A percentile compares a stretch with the other conserved stretches of the same genome.
These are phyloP conservation scores for Cladorrhinum sp. DNA, from an alignment of 2,329 filamentous ascomycete species.

Conservation along the genomic window DNA sequence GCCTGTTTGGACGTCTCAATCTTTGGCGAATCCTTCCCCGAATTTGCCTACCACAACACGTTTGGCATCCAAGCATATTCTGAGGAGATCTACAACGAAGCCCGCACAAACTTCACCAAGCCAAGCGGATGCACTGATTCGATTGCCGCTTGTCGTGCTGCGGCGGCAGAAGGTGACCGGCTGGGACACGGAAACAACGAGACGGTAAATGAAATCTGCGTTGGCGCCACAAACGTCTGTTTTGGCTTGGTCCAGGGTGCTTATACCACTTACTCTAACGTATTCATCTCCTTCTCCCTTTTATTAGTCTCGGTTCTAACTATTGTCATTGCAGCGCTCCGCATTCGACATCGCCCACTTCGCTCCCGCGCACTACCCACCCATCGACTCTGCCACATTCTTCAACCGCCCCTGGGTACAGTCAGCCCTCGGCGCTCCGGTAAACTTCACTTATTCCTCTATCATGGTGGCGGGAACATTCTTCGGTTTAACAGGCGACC, in stretches of 20 bases:
- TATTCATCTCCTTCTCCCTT: background rate
- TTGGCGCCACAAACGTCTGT: constrained; percentile 53
- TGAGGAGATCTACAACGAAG: constrained; percentile 46
- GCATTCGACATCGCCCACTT: constrained; percentile 61
- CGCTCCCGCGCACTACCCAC: constrained; percentile 58
- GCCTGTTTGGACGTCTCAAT: background rate
- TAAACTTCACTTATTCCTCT: constrained; percentile 6
- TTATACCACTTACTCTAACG: constrained; percentile 1
- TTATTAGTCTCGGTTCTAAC: constrained; percentile 13
- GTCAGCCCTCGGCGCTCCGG: constrained; percentile 53
- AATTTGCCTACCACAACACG: constrained; percentile 33
- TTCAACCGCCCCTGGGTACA: constrained; percentile 58
- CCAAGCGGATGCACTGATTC: constrained; percentile 50
- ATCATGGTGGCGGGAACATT: background rate
- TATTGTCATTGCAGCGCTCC: constrained; percentile 46
- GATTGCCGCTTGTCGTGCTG: constrained; percentile 50
- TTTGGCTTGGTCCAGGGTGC: constrained; percentile 51
- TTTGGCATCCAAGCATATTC: constrained; percentile 61
- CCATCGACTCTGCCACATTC: constrained; percentile 58
- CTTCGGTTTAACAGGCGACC: constrained; percentile 51
- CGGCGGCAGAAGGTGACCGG: constrained; percentile 39
- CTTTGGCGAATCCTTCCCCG: background rate
- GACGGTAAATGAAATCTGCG: constrained; percentile 47
- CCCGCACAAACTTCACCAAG: constrained; percentile 44
- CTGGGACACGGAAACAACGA: constrained; percentile 39